Conservation (phyloP, 306 rosid species). For the Canavalia gladiata region DNA sequence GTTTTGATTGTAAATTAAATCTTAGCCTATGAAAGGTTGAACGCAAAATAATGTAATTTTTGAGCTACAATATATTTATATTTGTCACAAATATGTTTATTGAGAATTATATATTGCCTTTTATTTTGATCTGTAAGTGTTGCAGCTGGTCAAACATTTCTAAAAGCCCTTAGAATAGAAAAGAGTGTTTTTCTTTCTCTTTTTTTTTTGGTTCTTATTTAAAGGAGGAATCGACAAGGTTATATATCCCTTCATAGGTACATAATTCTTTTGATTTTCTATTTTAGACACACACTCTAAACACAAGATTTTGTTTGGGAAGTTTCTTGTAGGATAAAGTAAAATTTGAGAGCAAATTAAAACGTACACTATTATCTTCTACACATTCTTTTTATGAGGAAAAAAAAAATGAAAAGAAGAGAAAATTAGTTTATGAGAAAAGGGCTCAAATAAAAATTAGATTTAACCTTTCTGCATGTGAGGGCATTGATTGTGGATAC, state of each 20-base stretch:
- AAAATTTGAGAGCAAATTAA: neutral
- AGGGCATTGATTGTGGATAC: slow-evolving; percentile 27
- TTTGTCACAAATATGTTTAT: neutral
- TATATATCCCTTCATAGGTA: neutral
- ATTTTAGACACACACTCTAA: neutral
- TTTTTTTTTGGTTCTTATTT: no score
- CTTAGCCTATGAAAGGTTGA: slow-evolving; percentile 32
- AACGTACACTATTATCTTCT: neutral
- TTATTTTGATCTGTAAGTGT: neutral
- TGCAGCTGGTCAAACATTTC: slow-evolving; percentile 6
- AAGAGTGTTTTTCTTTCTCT: neutral
- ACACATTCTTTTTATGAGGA: neutral
- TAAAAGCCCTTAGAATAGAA: slow-evolving; percentile 5
- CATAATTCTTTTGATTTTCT: neutral
- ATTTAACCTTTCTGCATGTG: slow-evolving; percentile 21
- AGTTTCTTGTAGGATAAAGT: neutral
- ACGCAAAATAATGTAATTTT: neutral
- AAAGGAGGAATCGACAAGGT: neutral
- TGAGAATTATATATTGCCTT: neutral
- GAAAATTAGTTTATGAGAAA: neutral
- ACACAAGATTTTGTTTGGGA: neutral
- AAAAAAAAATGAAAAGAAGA: neutral
- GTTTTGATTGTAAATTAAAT: slow-evolving; percentile 30
- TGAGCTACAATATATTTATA: neutral
- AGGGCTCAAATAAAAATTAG: neutral